Percentiles rank a stretch among this genome's conserved stretches.
These are phyloP conservation scores for Lyophyllum decastes DNA, from an alignment of 768 basidiomycete genomes.

Conservation along the genomic window DNA sequence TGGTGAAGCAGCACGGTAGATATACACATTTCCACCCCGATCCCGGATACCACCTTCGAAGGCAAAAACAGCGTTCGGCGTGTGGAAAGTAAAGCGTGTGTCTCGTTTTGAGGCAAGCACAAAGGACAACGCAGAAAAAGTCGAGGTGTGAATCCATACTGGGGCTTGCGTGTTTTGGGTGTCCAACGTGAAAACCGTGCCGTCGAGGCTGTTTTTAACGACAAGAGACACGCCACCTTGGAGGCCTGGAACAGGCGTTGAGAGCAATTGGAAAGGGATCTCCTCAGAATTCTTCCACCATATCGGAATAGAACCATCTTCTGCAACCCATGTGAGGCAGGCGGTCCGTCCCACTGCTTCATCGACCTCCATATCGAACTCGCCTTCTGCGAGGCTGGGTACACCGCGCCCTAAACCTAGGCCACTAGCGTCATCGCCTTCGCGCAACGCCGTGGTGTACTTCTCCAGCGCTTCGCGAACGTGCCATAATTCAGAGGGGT, in stretches of 20 bases:
- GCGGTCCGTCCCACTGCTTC: constrained; percentile 65
- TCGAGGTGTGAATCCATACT: constrained; percentile 75
- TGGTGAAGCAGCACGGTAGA: constrained; percentile 64
- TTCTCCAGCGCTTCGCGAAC: constrained; percentile 86
- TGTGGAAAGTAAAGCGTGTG: constrained; percentile 83
- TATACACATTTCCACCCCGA: constrained; percentile 81
- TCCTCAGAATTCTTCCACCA: constrained; percentile 39
- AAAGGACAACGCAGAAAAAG: constrained; percentile 88
- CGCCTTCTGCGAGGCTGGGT: constrained; percentile 83
- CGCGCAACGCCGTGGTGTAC: constrained; percentile 68
- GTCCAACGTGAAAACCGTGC: constrained; percentile 57
- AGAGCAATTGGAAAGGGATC: constrained; percentile 57
- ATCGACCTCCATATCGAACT: constrained; percentile 91
- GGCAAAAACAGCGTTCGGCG: constrained; percentile 63
- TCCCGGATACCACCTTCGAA: constrained; percentile 77
- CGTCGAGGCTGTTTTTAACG: constrained; percentile 75
- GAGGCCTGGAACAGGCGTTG: constrained; percentile 66
- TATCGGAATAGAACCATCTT: constrained; percentile 45
- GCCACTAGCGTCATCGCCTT: constrained; percentile 60
- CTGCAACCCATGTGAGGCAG: constrained; percentile 67
- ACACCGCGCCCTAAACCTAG: constrained; percentile 67
- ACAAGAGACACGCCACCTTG: constrained; percentile 46
- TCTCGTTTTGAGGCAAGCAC: constrained; percentile 93
- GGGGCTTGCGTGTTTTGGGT: constrained; percentile 24
- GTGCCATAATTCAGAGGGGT: constrained; percentile 76